Percentiles rank a stretch among this genome's conserved stretches.
phyloP scores from a whole-genome alignment of 176 grass and related monocot species.

The Musa beccarii region DNA sequence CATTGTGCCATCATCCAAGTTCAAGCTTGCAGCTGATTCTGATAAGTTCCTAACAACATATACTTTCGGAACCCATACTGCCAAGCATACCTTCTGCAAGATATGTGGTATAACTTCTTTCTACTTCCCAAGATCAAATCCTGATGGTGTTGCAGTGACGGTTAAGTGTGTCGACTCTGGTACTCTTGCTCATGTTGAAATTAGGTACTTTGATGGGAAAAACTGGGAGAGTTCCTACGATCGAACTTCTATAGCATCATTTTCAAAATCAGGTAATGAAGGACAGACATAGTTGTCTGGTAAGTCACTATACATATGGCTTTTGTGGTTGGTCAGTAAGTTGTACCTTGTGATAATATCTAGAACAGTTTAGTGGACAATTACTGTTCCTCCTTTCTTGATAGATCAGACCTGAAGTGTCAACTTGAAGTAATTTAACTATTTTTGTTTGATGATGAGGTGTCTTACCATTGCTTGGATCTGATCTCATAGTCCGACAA shows the following conservation, averaged over 20 bases:
- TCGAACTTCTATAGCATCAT: constrained; percentile 23
- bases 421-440: too few species aligned
- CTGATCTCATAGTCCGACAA: too few species aligned
- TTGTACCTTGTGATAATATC: too few species aligned
- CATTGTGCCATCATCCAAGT: constrained; percentile 47
- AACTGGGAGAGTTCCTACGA: constrained; percentile 61
- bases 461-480: too few species aligned
- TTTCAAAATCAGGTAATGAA: constrained; percentile 27
- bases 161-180: constrained; percentile 56
- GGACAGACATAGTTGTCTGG: too few species aligned
- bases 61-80: constrained; percentile 79
- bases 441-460: too few species aligned
- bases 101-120: constrained; percentile 78
- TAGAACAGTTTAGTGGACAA: too few species aligned
- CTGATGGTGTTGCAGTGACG: constrained; percentile 60
- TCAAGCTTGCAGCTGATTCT: constrained; percentile 35
- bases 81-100: constrained; percentile 75
- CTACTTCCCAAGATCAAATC: constrained; percentile 67
- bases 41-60: constrained; percentile 60
- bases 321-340: too few species aligned
- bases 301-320: too few species aligned
- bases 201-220: constrained; percentile 34
- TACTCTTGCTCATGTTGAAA: constrained; percentile 59
- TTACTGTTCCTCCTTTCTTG: too few species aligned
- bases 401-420: too few species aligned